Conservation (phyloP, 768 basidiomycete genomes). For the Clitopilus hobsonii region DNA sequence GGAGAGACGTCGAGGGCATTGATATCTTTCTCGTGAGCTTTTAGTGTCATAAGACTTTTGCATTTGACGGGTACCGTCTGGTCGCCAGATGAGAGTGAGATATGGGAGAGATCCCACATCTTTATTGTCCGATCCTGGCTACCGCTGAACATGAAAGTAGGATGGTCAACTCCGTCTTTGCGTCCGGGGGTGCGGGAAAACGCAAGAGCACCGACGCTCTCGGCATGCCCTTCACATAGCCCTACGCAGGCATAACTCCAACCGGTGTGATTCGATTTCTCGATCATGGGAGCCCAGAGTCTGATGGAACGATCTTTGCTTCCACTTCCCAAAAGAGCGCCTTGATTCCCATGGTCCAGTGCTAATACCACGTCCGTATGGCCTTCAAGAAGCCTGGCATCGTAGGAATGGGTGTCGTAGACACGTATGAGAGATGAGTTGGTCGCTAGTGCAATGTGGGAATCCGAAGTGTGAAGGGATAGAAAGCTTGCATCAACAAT, state of each 20-base stretch:
- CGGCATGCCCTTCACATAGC: constrained; percentile 89
- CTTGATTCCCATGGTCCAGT: constrained; percentile 64
- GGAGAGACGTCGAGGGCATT: constrained; percentile 93
- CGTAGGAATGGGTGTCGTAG: constrained; percentile 71
- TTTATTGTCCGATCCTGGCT: constrained; percentile 98
- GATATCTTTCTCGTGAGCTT: constrained; percentile 98
- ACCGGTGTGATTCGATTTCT: constrained; percentile 8
- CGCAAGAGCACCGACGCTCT: constrained; percentile 88
- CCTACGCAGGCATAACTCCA: constrained; percentile 77
- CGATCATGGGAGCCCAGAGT: constrained; percentile 60
- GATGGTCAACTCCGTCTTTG: constrained; percentile 21
- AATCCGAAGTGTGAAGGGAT: constrained; percentile 35
- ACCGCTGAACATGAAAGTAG: constrained; percentile 86
- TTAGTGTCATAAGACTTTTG: constrained; percentile 77
- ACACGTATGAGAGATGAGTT: constrained; percentile 94
- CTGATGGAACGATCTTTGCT: constrained; percentile 90
- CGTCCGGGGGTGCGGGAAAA: constrained; percentile 54
- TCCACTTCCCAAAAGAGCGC: constrained; percentile 78
- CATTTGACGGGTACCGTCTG: constrained; percentile 40
- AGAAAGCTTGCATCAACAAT: constrained; percentile 89
- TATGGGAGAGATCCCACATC: constrained; percentile 87
- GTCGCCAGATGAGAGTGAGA: constrained; percentile 27
- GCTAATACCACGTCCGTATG: constrained; percentile 91
- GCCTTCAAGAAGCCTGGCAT: constrained; percentile 82
- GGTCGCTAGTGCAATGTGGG: constrained; percentile 89